Evolutionary conservation across 1,284 basidiomycete genomes (phyloP).

Genomic region (Rhodotorula sp.): DNA sequence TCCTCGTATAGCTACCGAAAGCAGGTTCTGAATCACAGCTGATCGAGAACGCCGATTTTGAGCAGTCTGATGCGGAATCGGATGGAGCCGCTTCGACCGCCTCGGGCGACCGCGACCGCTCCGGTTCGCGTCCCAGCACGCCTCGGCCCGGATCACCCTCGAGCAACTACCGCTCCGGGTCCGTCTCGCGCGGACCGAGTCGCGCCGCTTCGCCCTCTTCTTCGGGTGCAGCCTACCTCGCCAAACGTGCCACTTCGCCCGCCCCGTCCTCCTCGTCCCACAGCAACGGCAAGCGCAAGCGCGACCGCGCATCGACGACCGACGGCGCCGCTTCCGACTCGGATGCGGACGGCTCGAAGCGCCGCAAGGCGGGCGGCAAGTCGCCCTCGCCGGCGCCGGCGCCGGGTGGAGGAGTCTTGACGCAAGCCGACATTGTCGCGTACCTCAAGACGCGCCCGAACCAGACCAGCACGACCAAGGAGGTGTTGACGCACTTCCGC

Average conservation of each 20-base stretch:
- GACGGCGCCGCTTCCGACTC: constrained; percentile 7
- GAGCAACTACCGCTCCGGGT: constrained; percentile 10
- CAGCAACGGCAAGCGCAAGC: constrained; percentile 32
- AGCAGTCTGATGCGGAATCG: constrained; percentile 1
- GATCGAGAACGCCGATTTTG: background rate
- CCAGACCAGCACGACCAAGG: constrained; percentile 52
- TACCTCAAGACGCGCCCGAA: constrained; percentile 66
- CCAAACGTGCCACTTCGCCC: constrained; percentile 66
- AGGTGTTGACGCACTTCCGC: constrained; percentile 73
- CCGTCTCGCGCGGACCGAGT: constrained; percentile 16
- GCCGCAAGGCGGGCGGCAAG: constrained; percentile 26
- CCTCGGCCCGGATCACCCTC: constrained; percentile 1
- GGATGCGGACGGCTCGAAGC: constrained; percentile 29
- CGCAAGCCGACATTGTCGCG: constrained; percentile 64
- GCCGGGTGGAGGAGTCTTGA: constrained; percentile 54
- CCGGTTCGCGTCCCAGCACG: constrained; percentile 2
- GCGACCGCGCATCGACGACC: constrained; percentile 1
- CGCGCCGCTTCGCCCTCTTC: constrained; percentile 51
- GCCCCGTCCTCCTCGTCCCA: constrained; percentile 15
- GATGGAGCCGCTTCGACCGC: constrained; percentile 22
- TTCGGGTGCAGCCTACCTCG: constrained; percentile 68
- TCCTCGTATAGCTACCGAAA: constrained; percentile 8
- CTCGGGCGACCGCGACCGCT: background rate
- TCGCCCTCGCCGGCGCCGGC: constrained; percentile 52
- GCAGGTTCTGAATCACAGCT: no score